Evolutionary conservation across 2,329 filamentous ascomycete species (phyloP).

Genomic region (Fusarium nematophilum): DNA sequence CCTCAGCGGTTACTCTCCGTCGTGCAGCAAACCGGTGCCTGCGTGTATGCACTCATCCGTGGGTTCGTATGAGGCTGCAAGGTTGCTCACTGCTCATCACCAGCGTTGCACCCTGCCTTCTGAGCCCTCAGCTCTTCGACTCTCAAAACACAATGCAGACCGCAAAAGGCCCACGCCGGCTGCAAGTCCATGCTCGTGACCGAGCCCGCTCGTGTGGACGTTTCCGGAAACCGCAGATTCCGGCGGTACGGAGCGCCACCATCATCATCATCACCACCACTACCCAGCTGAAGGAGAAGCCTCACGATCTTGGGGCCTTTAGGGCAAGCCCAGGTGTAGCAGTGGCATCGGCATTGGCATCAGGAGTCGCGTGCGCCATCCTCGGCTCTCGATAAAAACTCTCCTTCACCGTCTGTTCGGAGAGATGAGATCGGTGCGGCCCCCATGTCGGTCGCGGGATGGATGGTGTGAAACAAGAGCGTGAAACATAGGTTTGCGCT

Average conservation of each 20-base stretch:
- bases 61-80: slow-evolving; percentile 21
- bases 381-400: slow-evolving; percentile 23
- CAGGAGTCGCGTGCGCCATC: slow-evolving; percentile 18
- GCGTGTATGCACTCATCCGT: slow-evolving; percentile 18
- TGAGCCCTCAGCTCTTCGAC: background rate
- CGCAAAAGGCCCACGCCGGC: slow-evolving; percentile 1
- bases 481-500: slow-evolving; percentile 31
- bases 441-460: slow-evolving; percentile 7
- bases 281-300: too few species aligned
- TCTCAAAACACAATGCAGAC: background rate
- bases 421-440: slow-evolving; percentile 2
- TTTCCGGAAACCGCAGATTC: slow-evolving; percentile 13
- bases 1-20: too few species aligned
- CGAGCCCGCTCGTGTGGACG: slow-evolving; percentile 1
- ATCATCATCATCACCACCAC: background rate
- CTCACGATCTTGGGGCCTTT: too few species aligned
- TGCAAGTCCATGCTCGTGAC: slow-evolving; percentile 16
- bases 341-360: too few species aligned
- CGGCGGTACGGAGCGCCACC: slow-evolving; percentile 14
- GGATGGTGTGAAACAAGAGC: slow-evolving; percentile 39
- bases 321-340: too few species aligned
- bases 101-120: slow-evolving; percentile 24
- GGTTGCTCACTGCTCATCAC: background rate
- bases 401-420: slow-evolving; percentile 28
- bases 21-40: too few species aligned